phyloP scores from a whole-genome alignment of 2,329 filamentous ascomycete species.

The Magnaporthiopsis incrustans region DNA sequence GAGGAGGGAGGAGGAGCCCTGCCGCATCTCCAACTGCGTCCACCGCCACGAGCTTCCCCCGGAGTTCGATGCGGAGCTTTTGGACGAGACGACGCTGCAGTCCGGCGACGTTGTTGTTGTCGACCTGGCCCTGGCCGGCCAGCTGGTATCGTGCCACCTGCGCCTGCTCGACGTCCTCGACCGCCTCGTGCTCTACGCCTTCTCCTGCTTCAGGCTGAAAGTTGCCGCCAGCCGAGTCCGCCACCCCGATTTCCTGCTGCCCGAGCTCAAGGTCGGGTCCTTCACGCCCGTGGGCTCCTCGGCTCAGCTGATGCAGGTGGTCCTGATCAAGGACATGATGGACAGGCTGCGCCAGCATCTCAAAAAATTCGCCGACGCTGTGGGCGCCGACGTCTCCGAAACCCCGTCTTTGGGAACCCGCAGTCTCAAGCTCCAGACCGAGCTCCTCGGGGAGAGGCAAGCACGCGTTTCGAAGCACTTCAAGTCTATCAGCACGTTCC shows the following conservation, averaged over 20 bases:
- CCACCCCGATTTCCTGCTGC: constrained; percentile 27
- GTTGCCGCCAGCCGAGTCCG: constrained; percentile 18
- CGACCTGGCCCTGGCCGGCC: constrained; percentile 27
- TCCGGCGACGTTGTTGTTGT: constrained; percentile 9
- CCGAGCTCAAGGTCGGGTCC: constrained; percentile 31
- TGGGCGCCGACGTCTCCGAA: neutral
- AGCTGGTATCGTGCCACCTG: constrained; percentile 29
- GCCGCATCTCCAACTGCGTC: constrained; percentile 25
- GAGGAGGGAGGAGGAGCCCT: constrained; percentile 11
- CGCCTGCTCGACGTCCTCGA: constrained; percentile 30
- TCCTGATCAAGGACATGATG: constrained; percentile 25
- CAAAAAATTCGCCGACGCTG: neutral
- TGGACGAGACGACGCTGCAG: constrained; percentile 1
- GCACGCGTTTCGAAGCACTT: neutral
- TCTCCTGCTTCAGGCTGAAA: constrained; percentile 24
- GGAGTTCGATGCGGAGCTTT: constrained; percentile 11
- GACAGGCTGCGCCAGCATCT: constrained; percentile 12
- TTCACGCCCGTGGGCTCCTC: constrained; percentile 25
- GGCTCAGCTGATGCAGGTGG: constrained; percentile 24
- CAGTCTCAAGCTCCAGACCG: neutral
- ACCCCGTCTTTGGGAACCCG: neutral
- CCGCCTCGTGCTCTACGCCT: constrained; percentile 21
- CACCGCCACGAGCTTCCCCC: constrained; percentile 18
- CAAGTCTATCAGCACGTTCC: neutral
- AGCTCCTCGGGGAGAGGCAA: neutral